Conservation (phyloP, 2,329 filamentous ascomycete genomes). For the Aspergillus sp. region DNA sequence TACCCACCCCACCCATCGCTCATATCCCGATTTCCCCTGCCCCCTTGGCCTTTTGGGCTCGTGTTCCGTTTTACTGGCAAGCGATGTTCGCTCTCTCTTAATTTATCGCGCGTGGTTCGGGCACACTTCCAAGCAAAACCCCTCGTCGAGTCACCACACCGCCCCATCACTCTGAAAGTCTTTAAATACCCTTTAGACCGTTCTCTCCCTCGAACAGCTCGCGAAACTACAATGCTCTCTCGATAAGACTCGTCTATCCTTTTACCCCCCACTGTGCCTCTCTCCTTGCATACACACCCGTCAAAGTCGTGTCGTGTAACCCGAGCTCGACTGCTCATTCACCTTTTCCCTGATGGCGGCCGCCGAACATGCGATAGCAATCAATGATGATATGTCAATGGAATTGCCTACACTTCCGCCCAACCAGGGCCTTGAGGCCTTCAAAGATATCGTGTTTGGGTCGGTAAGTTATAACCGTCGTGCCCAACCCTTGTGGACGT, state of each 20-base stretch:
- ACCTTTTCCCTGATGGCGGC: constrained; percentile 38
- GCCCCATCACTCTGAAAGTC: constrained; percentile 20
- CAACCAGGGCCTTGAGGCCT: constrained; percentile 63
- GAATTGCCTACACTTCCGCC: constrained; percentile 43
- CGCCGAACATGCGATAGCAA: constrained; percentile 39
- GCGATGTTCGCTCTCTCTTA: constrained; percentile 22
- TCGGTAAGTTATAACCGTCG: constrained; percentile 60
- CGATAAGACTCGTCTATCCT: constrained; percentile 22
- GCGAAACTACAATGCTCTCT: constrained; percentile 30
- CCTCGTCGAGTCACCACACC: constrained; percentile 23
- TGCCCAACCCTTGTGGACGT: neutral
- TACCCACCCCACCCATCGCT: constrained; percentile 16
- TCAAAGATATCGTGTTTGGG: constrained; percentile 87
- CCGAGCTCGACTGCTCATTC: constrained; percentile 9
- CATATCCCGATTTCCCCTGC: constrained; percentile 9
- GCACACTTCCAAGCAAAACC: constrained; percentile 19
- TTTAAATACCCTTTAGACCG: constrained; percentile 14
- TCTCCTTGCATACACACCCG: constrained; percentile 8
- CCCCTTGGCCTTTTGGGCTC: constrained; percentile 21
- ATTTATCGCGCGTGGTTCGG: constrained; percentile 22
- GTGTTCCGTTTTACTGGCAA: constrained; percentile 13
- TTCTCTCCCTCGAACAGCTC: constrained; percentile 9
- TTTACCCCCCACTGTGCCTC: constrained; percentile 1
- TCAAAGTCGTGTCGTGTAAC: neutral
- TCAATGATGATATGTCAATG: constrained; percentile 44